Evolutionary conservation across 139 green algal species (phyloP), one percentile per base, ranked within the genome.

Genomic region (Gonium pectorale): DNA sequence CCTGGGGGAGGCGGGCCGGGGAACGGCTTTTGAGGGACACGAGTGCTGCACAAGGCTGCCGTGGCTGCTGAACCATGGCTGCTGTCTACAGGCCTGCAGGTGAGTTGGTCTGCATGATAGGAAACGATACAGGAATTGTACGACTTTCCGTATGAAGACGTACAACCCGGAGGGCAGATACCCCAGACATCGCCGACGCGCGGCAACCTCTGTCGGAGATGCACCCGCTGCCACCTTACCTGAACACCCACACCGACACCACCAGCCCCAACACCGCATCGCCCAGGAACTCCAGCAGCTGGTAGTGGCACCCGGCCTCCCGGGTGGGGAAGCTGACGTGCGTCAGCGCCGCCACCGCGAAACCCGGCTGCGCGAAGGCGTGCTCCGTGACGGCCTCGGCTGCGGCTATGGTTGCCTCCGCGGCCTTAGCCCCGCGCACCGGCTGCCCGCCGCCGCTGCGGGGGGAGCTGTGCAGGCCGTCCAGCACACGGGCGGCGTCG

Each of bases 201-300:
- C 27, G 27, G 59, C n/a, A n/a, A n/a, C n/a, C n/a, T n/a, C n/a
- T n/a, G n/a, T n/a, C n/a, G n/a, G n/a, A n/a, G n/a, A n/a, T n/a
- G n/a, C n/a, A n/a, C n/a, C 54, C 21, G 15, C 54, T 11, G 21
- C 21, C 54, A 19, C 9, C 63, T 6, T 3, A 72, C 68, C 68
- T 77, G 68, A 51, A 77, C 29, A 40, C 68, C 68, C 68, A 77
- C 43, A 59, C 13, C 43, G 68, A 77, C 43, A 43, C 68, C 68
- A 77, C 11, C 43, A 77, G 41, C 15, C 68, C 68, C 43, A 77
- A 1, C 43, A 60, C 68, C 29, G 68, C 68, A 29, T 77, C 68
- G 0, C 68, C 68, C 43, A 77, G 7, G 43, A 77, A 77, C 68
- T 77, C 68, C 0, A 64, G 31, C 70, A 63, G 31, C 69, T 78